Percentiles rank a stretch among this genome's conserved stretches.
These are phyloP conservation scores for Aaosphaeria pasadenensis DNA, from an alignment of 2,329 filamentous ascomycete species.

Conservation along the genomic window DNA sequence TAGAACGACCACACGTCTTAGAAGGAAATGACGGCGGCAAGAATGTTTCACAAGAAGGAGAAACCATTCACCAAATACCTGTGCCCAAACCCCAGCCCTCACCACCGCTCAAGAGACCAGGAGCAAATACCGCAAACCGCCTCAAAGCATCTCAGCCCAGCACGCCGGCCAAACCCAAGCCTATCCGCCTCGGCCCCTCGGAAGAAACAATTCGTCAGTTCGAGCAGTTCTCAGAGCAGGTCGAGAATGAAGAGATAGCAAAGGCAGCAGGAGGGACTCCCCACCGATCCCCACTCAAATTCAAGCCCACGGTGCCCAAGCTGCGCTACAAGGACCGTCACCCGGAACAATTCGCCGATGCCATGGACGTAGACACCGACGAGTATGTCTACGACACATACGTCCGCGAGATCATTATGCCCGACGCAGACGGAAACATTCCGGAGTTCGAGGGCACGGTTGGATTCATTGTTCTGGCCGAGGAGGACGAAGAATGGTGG, in stretches of 20 bases:
- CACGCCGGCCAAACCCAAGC: background rate
- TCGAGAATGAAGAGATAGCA: constrained; percentile 18
- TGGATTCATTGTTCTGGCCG: constrained; percentile 49
- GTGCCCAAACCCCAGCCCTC: background rate
- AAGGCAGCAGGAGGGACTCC: background rate
- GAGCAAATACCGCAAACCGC: background rate
- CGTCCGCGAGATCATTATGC: constrained; percentile 46
- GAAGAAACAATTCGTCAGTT: constrained; percentile 29
- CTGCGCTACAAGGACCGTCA: constrained; percentile 33
- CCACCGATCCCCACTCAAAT: constrained; percentile 16
- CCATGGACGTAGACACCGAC: constrained; percentile 38
- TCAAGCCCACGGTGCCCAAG: constrained; percentile 33
- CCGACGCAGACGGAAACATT: constrained; percentile 28
- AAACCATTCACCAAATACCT: background rate
- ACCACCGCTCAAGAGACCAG: background rate
- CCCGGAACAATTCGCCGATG: constrained; percentile 22
- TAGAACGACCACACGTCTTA: constrained; percentile 1
- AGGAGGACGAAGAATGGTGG: constrained; percentile 56
- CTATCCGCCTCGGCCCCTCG: constrained; percentile 9
- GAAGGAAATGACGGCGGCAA: background rate
- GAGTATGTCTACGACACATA: constrained; percentile 64
- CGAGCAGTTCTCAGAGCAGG: constrained; percentile 29
- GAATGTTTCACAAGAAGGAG: background rate
- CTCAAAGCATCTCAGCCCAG: background rate
- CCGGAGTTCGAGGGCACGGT: constrained; percentile 23